These are phyloP conservation scores for Anacardium occidentale DNA, from an alignment of 345 rosid genomes.

Conservation along the genomic window DNA sequence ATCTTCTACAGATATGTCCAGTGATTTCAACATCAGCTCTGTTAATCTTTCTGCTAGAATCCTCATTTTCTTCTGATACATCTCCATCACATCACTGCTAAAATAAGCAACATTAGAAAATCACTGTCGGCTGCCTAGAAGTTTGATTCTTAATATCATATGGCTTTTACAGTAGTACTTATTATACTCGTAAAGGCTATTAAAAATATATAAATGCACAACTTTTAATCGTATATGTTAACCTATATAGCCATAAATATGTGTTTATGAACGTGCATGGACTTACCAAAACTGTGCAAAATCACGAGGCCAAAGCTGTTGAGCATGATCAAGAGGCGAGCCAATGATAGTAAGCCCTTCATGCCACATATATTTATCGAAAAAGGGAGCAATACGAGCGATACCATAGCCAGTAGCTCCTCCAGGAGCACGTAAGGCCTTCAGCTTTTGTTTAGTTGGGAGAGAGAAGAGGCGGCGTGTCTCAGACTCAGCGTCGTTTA, in stretches of 20 bases:
- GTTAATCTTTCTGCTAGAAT: conserved; percentile 51
- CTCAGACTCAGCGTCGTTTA: conserved; percentile 52
- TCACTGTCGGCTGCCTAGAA: too few species aligned
- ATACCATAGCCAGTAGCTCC: conserved; percentile 70
- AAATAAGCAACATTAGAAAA: too few species aligned
- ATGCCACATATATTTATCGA: conserved; percentile 78
- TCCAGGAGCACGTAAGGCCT: conserved; percentile 48
- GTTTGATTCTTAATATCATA: too few species aligned
- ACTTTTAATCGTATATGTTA: too few species aligned
- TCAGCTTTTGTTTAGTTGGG: conserved; percentile 57
- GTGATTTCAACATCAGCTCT: conserved; percentile 43
- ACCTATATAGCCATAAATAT: too few species aligned
- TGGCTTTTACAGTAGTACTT: too few species aligned
- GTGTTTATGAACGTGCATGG: conserved; percentile 32
- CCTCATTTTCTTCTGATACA: conserved; percentile 64
- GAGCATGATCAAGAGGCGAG: conserved; percentile 62
- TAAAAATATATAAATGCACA: too few species aligned
- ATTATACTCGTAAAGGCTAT: too few species aligned
- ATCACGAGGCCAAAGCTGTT: conserved; percentile 64
- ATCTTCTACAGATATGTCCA: conserved; percentile 37
- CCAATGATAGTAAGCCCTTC: conserved; percentile 88
- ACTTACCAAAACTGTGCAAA: conserved; percentile 62
- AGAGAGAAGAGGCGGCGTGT: conserved; percentile 57
- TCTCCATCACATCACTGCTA: conserved; percentile 54
- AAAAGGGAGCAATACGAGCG: conserved; percentile 69